These are phyloP conservation scores for Coemansia sp. DNA, from an alignment of 192 early-diverging fungal species.

Conservation along the genomic window DNA sequence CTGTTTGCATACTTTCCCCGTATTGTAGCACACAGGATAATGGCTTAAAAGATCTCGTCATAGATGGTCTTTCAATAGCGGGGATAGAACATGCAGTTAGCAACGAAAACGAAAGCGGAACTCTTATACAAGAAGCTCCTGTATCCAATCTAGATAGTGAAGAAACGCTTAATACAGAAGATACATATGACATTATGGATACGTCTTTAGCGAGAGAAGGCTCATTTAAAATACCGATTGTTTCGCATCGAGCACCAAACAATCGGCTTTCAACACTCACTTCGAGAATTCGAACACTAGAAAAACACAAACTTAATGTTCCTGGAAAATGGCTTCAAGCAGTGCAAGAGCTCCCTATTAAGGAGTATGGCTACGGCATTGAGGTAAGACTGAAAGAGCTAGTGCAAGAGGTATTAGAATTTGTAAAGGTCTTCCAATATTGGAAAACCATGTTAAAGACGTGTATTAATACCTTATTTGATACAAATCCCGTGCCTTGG, in stretches of 20 bases:
- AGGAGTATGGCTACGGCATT: slow-evolving; percentile 52
- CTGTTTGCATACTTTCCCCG: neutral
- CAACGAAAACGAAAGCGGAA: slow-evolving; percentile 5
- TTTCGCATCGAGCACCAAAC: slow-evolving; percentile 32
- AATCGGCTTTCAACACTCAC: slow-evolving; percentile 44
- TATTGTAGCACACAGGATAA: slow-evolving; percentile 2
- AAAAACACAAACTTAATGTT: slow-evolving; percentile 46
- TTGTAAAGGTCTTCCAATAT: neutral
- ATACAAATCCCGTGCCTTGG: neutral
- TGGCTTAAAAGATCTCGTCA: neutral
- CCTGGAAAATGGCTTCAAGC: slow-evolving; percentile 51
- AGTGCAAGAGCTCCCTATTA: slow-evolving; percentile 43
- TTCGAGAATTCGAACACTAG: slow-evolving; percentile 27
- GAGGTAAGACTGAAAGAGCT: slow-evolving; percentile 30
- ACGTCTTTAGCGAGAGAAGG: slow-evolving; percentile 6
- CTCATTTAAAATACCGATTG: slow-evolving; percentile 41
- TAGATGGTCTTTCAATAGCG: slow-evolving; percentile 40
- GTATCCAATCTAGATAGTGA: neutral
- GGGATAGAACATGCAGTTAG: slow-evolving; percentile 24
- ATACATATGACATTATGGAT: neutral
- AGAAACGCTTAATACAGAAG: neutral
- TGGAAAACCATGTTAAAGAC: neutral
- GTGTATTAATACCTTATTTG: neutral
- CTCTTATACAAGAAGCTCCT: neutral
- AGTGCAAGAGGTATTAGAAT: neutral